Conservation (phyloP, 768 basidiomycete species). For the Dictyophora rubrovolvata region DNA sequence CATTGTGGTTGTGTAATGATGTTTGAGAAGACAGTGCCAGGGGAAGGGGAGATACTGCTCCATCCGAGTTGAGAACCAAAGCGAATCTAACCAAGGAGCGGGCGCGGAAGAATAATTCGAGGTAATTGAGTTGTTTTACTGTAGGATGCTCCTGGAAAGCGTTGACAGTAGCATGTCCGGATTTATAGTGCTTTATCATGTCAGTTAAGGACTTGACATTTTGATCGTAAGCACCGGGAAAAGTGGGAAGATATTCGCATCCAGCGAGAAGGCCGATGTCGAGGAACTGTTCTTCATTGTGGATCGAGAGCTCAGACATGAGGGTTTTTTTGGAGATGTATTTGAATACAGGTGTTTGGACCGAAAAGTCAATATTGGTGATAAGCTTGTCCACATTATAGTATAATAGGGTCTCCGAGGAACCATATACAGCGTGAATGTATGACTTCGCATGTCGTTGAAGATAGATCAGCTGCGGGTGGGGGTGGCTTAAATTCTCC, state of each 20-base stretch:
- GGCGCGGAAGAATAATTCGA: constrained; percentile 80
- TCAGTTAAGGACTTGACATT: constrained; percentile 80
- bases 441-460: constrained; percentile 89
- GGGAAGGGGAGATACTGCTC: constrained; percentile 69
- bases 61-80: constrained; percentile 81
- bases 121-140: constrained; percentile 71
- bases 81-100: constrained; percentile 89
- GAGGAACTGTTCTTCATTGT: constrained; percentile 83
- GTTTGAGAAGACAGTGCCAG: constrained; percentile 44
- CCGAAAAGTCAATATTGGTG: constrained; percentile 70
- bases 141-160: constrained; percentile 72
- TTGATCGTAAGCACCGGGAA: constrained; percentile 66
- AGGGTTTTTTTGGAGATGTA: constrained; percentile 75
- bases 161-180: constrained; percentile 70
- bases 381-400: constrained; percentile 85
- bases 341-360: constrained; percentile 61
- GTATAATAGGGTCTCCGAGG: constrained; percentile 84
- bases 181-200: constrained; percentile 88
- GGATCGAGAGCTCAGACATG: constrained; percentile 51
- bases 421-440: constrained; percentile 87
- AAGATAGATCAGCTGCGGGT: constrained; percentile 77
- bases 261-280: constrained; percentile 90
- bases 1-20: constrained; percentile 39
- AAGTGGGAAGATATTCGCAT: constrained; percentile 69
- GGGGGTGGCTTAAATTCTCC: not conserved